A percentile compares a stretch with the other conserved stretches of the same genome.
Evolutionary conservation across 352 stramenopile genomes (phyloP).

Genomic region (Phytophthora quininea): DNA sequence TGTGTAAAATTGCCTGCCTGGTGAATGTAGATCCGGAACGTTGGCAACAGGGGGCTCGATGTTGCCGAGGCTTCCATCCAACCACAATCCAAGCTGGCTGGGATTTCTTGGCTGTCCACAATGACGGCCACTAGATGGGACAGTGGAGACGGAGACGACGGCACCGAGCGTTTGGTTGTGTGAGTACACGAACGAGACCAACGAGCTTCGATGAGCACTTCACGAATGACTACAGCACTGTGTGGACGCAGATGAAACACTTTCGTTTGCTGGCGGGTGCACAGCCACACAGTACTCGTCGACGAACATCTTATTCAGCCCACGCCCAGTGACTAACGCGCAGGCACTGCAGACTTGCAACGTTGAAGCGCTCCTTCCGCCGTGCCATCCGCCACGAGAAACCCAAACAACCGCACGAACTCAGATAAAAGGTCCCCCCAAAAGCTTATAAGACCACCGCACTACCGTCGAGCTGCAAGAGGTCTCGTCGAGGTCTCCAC

Average conservation of each 20-base stretch:
- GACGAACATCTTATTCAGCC: slow-evolving; percentile 2
- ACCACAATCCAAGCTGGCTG: neutral
- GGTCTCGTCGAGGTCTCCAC: slow-evolving; percentile 31
- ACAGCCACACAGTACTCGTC: neutral
- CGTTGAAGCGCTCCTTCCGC: slow-evolving; percentile 10
- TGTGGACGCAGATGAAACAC: neutral
- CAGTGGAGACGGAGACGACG: neutral
- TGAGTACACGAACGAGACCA: neutral
- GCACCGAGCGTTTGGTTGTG: neutral
- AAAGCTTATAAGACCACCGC: neutral
- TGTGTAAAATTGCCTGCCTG: no score
- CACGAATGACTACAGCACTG: neutral
- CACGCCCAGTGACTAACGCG: neutral
- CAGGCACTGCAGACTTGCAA: slow-evolving; percentile 5
- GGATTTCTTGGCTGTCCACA: no score
- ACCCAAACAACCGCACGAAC: neutral
- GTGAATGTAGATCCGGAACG: no score
- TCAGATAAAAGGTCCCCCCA: neutral
- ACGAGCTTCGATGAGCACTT: neutral
- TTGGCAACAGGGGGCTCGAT: no score
- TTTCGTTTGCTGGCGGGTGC: neutral
- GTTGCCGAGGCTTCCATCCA: no score
- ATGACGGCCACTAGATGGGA: neutral
- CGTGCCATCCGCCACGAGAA: slow-evolving; percentile 13
- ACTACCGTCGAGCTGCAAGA: slow-evolving; percentile 21